Evolutionary conservation across 495 filamentous ascomycete genomes (phyloP).

Genomic region (Xylaria castorea): DNA sequence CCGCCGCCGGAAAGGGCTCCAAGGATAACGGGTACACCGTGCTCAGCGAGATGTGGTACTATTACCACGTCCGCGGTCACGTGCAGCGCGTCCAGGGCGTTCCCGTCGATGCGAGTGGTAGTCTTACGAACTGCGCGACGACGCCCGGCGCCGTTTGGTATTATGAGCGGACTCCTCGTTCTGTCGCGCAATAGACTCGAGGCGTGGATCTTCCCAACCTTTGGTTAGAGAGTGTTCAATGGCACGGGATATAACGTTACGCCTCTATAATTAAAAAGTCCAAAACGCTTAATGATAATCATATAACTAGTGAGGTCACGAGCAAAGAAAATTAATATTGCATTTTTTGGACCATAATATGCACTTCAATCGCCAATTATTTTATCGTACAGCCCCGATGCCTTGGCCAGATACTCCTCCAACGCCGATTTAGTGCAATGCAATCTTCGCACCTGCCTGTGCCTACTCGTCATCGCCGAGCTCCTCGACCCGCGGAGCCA

Average conservation of each 20-base stretch:
- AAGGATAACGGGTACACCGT: constrained; percentile 54
- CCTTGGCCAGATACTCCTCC: constrained; percentile 3
- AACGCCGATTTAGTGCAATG: constrained; percentile 28
- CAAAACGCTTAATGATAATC: constrained; percentile 14
- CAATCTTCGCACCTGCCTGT: constrained; percentile 7
- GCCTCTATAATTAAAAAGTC: not conserved
- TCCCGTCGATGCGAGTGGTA: constrained; percentile 50
- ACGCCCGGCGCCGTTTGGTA: constrained; percentile 50
- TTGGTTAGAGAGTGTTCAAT: not conserved
- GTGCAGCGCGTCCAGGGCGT: constrained; percentile 51
- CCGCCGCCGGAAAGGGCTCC: constrained; percentile 50
- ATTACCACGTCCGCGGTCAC: constrained; percentile 52
- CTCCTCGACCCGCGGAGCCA: constrained; percentile 71
- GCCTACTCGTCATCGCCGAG: constrained; percentile 63
- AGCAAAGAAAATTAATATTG: not conserved
- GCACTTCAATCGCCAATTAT: constrained; percentile 1
- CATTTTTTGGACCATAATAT: constrained; percentile 2
- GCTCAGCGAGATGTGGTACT: constrained; percentile 60
- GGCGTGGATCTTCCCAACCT: not conserved
- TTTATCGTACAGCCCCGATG: constrained; percentile 1
- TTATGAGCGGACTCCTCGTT: constrained; percentile 41
- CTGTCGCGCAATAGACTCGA: constrained; percentile 16
- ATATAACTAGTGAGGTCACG: constrained; percentile 3
- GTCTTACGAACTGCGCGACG: constrained; percentile 50
- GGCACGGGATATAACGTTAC: not conserved